Conservation (phyloP, 2,329 filamentous ascomycete genomes). For the Exophiala sp. region DNA sequence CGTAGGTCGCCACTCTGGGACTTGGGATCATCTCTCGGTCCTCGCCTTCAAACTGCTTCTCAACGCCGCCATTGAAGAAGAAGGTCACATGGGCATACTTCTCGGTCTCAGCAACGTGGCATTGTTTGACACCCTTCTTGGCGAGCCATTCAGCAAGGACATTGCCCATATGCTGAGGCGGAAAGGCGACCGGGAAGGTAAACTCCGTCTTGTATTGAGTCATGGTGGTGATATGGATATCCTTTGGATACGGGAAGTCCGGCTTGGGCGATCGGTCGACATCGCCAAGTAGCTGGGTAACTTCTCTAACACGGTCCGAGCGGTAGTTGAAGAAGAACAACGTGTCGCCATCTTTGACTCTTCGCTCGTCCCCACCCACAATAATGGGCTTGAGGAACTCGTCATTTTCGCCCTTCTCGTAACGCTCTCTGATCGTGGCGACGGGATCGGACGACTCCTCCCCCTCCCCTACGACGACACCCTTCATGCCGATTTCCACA, state of each 20-base stretch:
- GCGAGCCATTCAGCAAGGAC: conserved; percentile 96
- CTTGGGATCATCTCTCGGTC: conserved; percentile 89
- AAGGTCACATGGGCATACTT: conserved; percentile 99
- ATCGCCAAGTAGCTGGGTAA: conserved; percentile 87
- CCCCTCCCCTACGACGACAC: conserved; percentile 76
- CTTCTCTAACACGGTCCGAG: conserved; percentile 92
- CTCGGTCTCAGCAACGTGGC: conserved; percentile 95
- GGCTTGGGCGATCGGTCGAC: conserved; percentile 85
- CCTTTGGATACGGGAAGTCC: conserved; percentile 89
- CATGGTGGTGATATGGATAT: conserved; percentile 87
- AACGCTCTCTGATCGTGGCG: conserved; percentile 78
- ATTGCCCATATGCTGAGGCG: conserved; percentile 92
- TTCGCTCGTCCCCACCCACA: conserved; percentile 74
- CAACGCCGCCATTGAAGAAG: conserved; percentile 98
- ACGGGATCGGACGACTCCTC: conserved; percentile 80
- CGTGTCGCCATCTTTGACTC: conserved; percentile 86
- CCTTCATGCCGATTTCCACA: conserved; percentile 82
- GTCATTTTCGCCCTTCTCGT: conserved; percentile 81
- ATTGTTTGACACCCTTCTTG: conserved; percentile 84
- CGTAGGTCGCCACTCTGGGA: conserved; percentile 93
- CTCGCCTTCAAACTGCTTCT: conserved; percentile 91
- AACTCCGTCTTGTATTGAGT: conserved; percentile 96
- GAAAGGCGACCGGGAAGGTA: conserved; percentile 85
- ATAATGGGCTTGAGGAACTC: conserved; percentile 99
- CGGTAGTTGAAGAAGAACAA: conserved; percentile 99